A percentile compares a stretch with the other conserved stretches of the same genome.
These are phyloP conservation scores for Celoporthe dispersa DNA, from an alignment of 2,329 filamentous ascomycete genomes.

Conservation along the genomic window DNA sequence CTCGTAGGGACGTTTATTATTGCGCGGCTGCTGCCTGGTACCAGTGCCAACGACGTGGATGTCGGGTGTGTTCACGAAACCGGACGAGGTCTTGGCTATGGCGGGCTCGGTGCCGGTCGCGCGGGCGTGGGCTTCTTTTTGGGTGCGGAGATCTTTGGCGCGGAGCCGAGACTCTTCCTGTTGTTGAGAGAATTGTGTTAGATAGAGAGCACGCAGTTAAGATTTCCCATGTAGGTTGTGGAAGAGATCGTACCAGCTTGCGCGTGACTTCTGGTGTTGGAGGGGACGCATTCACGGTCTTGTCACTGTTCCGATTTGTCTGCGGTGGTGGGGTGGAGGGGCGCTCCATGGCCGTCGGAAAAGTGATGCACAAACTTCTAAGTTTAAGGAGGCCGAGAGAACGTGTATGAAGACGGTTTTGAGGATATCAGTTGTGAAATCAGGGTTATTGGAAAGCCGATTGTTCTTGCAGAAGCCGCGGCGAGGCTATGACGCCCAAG, in stretches of 20 bases:
- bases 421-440: neutral
- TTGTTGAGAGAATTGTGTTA: constrained; percentile 5
- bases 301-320: constrained; percentile 36
- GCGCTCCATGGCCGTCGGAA: constrained; percentile 47
- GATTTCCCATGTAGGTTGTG: constrained; percentile 8
- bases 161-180: constrained; percentile 87
- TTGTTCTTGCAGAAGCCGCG: neutral
- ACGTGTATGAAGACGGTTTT: neutral
- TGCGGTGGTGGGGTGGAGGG: constrained; percentile 50
- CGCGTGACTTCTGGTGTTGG: constrained; percentile 59
- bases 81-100: constrained; percentile 60
- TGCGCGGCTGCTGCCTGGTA: constrained; percentile 27
- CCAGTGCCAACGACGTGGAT: constrained; percentile 53
- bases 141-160: constrained; percentile 83
- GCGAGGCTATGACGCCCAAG: constrained; percentile 15
- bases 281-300: constrained; percentile 44
- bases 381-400: too few species aligned
- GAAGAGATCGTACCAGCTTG: constrained; percentile 15
- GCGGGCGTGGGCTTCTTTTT: constrained; percentile 67
- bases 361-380: neutral
- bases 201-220: neutral
- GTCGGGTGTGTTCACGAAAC: constrained; percentile 72
- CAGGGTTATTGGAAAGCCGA: neutral
- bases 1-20: constrained; percentile 69
- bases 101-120: constrained; percentile 47